Conservation (phyloP, 2,329 filamentous ascomycete species). For the Claviceps africana region DNA sequence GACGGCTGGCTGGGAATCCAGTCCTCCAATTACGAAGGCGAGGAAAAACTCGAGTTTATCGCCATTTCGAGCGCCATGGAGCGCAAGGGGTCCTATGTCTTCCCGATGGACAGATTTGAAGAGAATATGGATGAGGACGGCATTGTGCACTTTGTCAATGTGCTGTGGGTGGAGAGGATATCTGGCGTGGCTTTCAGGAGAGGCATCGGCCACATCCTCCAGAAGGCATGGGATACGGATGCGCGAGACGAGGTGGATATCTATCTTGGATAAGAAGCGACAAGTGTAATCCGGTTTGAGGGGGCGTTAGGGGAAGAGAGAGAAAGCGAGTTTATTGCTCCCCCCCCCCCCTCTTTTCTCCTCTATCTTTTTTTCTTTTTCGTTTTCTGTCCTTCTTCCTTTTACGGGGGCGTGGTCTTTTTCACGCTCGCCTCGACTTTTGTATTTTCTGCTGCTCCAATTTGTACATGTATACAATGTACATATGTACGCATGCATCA, state of each 20-base stretch:
- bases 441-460: no score
- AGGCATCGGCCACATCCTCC: conserved; percentile 28
- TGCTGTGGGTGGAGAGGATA: conserved; percentile 32
- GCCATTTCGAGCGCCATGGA: conserved; percentile 28
- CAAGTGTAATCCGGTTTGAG: neutral
- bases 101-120: conserved; percentile 24
- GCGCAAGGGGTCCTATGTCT: conserved; percentile 26
- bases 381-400: neutral
- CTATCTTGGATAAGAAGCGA: conserved; percentile 22
- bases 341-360: neutral
- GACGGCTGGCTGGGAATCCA: conserved; percentile 31
- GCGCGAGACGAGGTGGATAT: conserved; percentile 26
- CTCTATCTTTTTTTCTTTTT: neutral
- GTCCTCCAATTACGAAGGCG: conserved; percentile 31
- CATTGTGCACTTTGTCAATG: conserved; percentile 30
- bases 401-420: no score
- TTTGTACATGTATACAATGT: no score
- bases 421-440: no score
- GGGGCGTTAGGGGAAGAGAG: neutral
- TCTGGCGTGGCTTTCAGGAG: conserved; percentile 27
- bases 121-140: conserved; percentile 28
- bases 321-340: neutral
- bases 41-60: conserved; percentile 30
- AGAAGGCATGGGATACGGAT: conserved; percentile 26
- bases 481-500: no score